These are phyloP conservation scores for Wolfiporia cocos DNA, from an alignment of 1,284 basidiomycete genomes.

Conservation along the genomic window DNA sequence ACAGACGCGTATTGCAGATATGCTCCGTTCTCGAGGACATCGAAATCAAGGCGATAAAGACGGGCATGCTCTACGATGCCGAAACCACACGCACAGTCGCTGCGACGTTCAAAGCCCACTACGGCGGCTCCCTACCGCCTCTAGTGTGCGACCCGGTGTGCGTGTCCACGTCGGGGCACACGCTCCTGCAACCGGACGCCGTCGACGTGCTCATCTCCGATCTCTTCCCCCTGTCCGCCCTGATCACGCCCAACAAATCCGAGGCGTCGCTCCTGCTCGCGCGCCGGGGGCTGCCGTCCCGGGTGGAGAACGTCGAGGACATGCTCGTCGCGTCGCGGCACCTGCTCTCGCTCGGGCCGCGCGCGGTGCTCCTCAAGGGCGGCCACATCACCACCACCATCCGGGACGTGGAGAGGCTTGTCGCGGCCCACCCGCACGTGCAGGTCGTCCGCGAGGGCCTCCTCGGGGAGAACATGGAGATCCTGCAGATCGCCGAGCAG, in stretches of 20 bases:
- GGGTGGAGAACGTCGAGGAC: slow-evolving; percentile 48
- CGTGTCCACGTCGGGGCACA: slow-evolving; percentile 89
- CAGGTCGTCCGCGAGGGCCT: slow-evolving; percentile 37
- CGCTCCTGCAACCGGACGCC: slow-evolving; percentile 66
- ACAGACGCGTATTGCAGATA: too few relatives aligned
- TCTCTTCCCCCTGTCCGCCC: slow-evolving; percentile 66
- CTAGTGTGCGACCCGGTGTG: slow-evolving; percentile 89
- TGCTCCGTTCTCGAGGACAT: slow-evolving; percentile 74
- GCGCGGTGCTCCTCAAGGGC: slow-evolving; percentile 81
- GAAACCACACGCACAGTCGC: slow-evolving; percentile 40
- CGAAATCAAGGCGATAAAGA: slow-evolving; percentile 75
- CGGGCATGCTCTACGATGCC: slow-evolving; percentile 79
- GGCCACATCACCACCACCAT: slow-evolving; percentile 62
- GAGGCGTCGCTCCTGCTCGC: slow-evolving; percentile 75
- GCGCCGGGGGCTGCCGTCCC: slow-evolving; percentile 19
- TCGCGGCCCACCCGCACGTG: slow-evolving; percentile 24
- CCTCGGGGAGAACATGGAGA: slow-evolving; percentile 54
- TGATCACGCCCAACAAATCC: slow-evolving; percentile 86
- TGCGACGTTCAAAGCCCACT: slow-evolving; percentile 36
- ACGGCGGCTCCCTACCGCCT: slow-evolving; percentile 33
- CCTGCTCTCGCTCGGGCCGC: slow-evolving; percentile 45
- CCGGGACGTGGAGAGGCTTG: slow-evolving; percentile 36
- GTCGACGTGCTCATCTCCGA: slow-evolving; percentile 53
- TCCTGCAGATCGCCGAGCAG: slow-evolving; percentile 35
- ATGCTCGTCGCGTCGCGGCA: slow-evolving; percentile 59